Evolutionary conservation across 2,329 filamentous ascomycete species (phyloP).

Genomic region (Talaromyces sp.): DNA sequence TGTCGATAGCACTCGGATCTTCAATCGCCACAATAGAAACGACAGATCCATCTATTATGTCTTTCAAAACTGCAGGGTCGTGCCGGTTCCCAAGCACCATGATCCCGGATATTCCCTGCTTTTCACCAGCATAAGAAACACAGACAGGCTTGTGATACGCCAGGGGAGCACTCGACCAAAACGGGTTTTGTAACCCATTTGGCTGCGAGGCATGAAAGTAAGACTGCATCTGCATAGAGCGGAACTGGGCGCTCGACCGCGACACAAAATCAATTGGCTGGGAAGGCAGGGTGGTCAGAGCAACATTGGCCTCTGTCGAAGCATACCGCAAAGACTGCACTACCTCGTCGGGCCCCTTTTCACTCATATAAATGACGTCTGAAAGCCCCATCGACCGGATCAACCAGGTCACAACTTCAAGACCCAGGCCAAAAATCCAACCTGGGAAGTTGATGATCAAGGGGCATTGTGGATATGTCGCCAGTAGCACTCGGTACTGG

Average conservation of each 20-base stretch:
- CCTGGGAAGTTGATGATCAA: constrained; percentile 55
- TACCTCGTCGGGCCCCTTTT: constrained; percentile 42
- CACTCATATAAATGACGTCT: constrained; percentile 51
- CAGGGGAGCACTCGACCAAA: constrained; percentile 46
- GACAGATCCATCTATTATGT: constrained; percentile 50
- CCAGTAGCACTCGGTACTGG: constrained; percentile 40
- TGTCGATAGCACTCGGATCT: constrained; percentile 28
- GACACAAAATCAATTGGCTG: constrained; percentile 40
- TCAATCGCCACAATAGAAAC: constrained; percentile 51
- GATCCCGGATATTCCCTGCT: constrained; percentile 45
- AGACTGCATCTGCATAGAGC: constrained; percentile 56
- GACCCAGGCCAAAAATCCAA: constrained; percentile 51
- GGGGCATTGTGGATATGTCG: constrained; percentile 39
- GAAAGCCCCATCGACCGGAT: constrained; percentile 44
- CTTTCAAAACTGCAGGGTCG: constrained; percentile 42
- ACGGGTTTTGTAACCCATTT: constrained; percentile 20
- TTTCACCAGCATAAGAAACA: constrained; percentile 44
- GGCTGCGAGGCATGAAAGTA: constrained; percentile 51
- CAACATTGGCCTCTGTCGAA: constrained; percentile 30
- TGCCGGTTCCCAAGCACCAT: constrained; percentile 49
- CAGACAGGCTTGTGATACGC: constrained; percentile 43
- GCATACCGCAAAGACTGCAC: constrained; percentile 37
- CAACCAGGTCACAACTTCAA: constrained; percentile 45
- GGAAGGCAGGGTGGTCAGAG: constrained; percentile 44
- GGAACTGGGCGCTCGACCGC: constrained; percentile 47